A percentile compares a stretch with the other conserved stretches of the same genome.
These are phyloP conservation scores for Paramecium sexaurelia DNA, from an alignment of 73 alveolate genomes.

Conservation along the genomic window DNA sequence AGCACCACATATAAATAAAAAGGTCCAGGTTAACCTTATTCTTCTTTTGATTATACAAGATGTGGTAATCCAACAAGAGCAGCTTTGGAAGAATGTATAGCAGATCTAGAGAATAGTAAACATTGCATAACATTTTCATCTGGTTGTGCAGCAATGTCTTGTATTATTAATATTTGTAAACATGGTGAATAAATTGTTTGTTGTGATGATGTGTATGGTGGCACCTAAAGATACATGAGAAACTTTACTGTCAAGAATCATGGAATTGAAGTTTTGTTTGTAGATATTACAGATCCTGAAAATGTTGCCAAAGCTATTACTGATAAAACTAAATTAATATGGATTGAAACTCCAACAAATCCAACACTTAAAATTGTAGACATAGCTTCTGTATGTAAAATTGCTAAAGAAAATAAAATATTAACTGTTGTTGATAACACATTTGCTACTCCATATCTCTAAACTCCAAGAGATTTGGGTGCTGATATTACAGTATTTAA, in stretches of 20 bases:
- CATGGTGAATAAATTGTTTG: slow-evolving; percentile 86
- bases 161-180: slow-evolving; percentile 35
- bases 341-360: slow-evolving; percentile 97
- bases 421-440: slow-evolving; percentile 93
- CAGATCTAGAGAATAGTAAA: slow-evolving; percentile 84
- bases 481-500: slow-evolving; percentile 90
- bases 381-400: slow-evolving; percentile 77
- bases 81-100: slow-evolving; percentile 83
- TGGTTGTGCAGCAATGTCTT: slow-evolving; percentile 85
- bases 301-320: slow-evolving; percentile 74
- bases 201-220: slow-evolving; percentile 95
- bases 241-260: slow-evolving; percentile 71
- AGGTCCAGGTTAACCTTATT: slow-evolving; percentile 59
- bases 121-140: slow-evolving; percentile 79
- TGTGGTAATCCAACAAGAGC: slow-evolving; percentile 81
- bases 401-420: slow-evolving; percentile 75
- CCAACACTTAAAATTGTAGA: slow-evolving; percentile 90
- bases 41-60: slow-evolving; percentile 53
- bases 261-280: slow-evolving; percentile 79
- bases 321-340: slow-evolving; percentile 89
- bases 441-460: slow-evolving; percentile 85
- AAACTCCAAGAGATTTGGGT: slow-evolving; percentile 92
- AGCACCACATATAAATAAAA: slow-evolving; percentile 82
- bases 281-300: slow-evolving; percentile 79
- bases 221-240: slow-evolving; percentile 86